A percentile compares a stretch with the other conserved stretches of the same genome.
Conservation (phyloP, 1,139 yeast species). For the Kodamaea alishanica region DNA sequence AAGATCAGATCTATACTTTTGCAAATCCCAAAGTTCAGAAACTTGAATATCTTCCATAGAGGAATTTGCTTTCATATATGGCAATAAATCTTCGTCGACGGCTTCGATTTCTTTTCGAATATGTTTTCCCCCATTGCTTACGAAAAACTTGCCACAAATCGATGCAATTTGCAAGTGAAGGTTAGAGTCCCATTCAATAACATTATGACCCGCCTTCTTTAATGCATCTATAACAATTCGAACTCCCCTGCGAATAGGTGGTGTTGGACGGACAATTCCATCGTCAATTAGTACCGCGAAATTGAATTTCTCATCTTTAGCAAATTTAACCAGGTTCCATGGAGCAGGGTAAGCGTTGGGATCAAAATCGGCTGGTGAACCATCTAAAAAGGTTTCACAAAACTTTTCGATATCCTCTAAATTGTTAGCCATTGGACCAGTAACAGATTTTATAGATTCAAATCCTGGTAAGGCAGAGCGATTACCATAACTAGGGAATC, state of each 20-base stretch:
- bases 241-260: constrained; percentile 34
- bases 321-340: constrained; percentile 25
- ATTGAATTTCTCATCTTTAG: constrained; percentile 20
- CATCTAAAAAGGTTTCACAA: constrained; percentile 24
- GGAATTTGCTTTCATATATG: constrained; percentile 33
- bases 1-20: constrained; percentile 27
- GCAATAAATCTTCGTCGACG: constrained; percentile 49
- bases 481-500: constrained; percentile 49
- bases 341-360: constrained; percentile 31
- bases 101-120: constrained; percentile 23
- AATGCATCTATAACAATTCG: constrained; percentile 20
- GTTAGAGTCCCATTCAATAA: constrained; percentile 54
- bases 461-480: constrained; percentile 58
- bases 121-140: constrained; percentile 45
- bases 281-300: constrained; percentile 33
- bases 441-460: constrained; percentile 33
- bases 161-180: constrained; percentile 36
- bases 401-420: constrained; percentile 28
- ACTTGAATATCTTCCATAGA: constrained; percentile 30
- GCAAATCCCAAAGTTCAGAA: constrained; percentile 43
- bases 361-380: constrained; percentile 32
- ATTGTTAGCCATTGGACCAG: constrained; percentile 31
- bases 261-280: constrained; percentile 33
- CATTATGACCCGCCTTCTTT: constrained; percentile 51
- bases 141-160: constrained; percentile 37